Conservation (phyloP, 2,329 filamentous ascomycete genomes). For the Fusarium piperis region DNA sequence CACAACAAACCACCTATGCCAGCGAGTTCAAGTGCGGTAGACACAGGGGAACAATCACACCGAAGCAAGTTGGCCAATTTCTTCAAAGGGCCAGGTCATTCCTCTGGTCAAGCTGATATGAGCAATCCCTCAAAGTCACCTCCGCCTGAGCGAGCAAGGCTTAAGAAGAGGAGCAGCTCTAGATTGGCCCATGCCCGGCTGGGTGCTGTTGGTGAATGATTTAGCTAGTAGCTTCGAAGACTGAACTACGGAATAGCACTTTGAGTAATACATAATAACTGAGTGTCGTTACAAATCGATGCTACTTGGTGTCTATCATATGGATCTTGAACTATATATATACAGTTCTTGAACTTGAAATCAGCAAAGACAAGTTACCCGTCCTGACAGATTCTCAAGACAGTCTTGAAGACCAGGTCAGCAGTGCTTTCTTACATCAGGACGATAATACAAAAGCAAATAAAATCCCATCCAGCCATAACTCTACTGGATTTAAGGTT, state of each 20-base stretch:
- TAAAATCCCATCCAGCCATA: neutral
- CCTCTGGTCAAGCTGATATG: neutral
- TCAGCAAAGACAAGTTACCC: neutral
- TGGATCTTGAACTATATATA: neutral
- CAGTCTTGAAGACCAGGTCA: neutral
- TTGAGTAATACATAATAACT: neutral
- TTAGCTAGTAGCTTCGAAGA: neutral
- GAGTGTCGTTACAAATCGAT: neutral
- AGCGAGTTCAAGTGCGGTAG: neutral
- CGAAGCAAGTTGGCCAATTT: slow-evolving; percentile 22
- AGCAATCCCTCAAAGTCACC: neutral
- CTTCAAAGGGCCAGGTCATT: slow-evolving; percentile 17
- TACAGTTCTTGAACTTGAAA: neutral
- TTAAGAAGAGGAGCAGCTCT: slow-evolving; percentile 37
- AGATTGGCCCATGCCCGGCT: slow-evolving; percentile 13
- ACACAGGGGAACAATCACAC: slow-evolving; percentile 16
- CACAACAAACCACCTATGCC: neutral
- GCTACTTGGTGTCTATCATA: neutral
- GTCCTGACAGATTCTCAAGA: neutral
- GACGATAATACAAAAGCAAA: neutral
- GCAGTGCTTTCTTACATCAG: neutral
- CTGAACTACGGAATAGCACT: too few relatives aligned
- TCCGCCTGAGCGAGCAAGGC: slow-evolving; percentile 26
- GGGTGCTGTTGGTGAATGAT: slow-evolving; percentile 32
- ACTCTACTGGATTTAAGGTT: neutral